Percentiles rank a stretch among this genome's conserved stretches.
phyloP scores from a whole-genome alignment of 257 asterid species.

The Petrea volubilis region DNA sequence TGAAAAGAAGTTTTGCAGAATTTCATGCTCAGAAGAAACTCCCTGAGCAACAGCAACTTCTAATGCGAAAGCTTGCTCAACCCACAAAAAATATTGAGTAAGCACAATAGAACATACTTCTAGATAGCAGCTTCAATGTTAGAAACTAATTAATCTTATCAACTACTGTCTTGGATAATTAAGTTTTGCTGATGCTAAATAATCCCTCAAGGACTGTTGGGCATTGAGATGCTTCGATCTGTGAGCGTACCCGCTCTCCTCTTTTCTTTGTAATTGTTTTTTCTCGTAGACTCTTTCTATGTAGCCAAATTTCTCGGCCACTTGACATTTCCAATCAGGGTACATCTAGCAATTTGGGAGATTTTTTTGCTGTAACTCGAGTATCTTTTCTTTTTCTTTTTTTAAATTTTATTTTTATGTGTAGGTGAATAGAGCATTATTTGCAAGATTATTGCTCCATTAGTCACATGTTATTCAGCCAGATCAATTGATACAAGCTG shows the following conservation, averaged over 20 bases:
- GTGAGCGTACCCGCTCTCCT: not conserved
- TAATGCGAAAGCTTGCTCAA: constrained; percentile 84
- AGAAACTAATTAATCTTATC: constrained; percentile 1
- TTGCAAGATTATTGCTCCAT: not conserved
- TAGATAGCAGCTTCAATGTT: constrained; percentile 4
- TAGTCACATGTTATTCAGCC: not conserved
- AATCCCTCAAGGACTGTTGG: constrained; percentile 2
- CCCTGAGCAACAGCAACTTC: constrained; percentile 85
- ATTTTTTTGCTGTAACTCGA: not conserved
- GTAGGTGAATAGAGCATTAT: not conserved
- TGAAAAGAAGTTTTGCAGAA: constrained; percentile 98
- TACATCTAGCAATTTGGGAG: not conserved
- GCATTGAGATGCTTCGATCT: constrained; percentile 9
- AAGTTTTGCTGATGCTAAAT: constrained; percentile 13
- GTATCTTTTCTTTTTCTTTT: not conserved
- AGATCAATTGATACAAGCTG: not conserved
- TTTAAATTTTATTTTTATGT: too few relatives aligned
- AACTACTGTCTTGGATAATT: not conserved
- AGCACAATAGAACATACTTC: constrained; percentile 39
- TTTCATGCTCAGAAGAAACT: constrained; percentile 97
- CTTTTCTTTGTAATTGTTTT: not conserved
- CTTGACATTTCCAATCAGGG: not conserved
- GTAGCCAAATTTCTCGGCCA: not conserved
- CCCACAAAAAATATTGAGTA: constrained; percentile 76
- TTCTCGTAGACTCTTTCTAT: not conserved